Evolutionary conservation across 2,329 filamentous ascomycete species (phyloP).

Genomic region (Biscogniauxia sp.): DNA sequence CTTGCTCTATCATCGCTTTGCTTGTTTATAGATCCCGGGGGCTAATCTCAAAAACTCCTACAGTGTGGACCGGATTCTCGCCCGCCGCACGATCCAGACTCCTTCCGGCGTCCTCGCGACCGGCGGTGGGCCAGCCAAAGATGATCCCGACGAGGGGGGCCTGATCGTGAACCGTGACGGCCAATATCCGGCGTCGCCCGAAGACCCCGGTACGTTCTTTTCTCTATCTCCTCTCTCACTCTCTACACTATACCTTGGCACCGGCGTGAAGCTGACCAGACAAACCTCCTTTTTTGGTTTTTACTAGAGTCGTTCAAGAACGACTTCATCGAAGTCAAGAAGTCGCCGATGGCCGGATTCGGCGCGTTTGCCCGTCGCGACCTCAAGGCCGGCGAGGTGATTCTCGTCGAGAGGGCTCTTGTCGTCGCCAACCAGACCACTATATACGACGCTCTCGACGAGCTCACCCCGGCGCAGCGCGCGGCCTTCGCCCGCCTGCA

Average conservation of each 20-base stretch:
- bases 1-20: no score
- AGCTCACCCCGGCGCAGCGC: slow-evolving; percentile 32
- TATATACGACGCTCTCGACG: slow-evolving; percentile 36
- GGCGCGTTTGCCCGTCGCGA: slow-evolving; percentile 45
- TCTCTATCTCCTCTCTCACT: not conserved
- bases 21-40: not conserved
- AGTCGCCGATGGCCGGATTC: slow-evolving; percentile 42
- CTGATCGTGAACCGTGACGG: not conserved
- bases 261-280: no score
- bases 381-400: slow-evolving; percentile 37
- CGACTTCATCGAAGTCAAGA: slow-evolving; percentile 38
- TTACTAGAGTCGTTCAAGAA: slow-evolving; percentile 32
- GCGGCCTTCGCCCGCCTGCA: slow-evolving; percentile 39
- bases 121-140: not conserved
- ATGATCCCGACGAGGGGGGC: not conserved
- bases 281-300: no score
- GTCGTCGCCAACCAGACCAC: slow-evolving; percentile 31
- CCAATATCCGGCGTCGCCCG: not conserved
- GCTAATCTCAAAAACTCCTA: not conserved
- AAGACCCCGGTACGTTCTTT: not conserved
- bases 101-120: no score
- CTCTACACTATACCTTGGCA: no score
- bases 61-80: not conserved
- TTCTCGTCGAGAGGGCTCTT: slow-evolving; percentile 46
- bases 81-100: not conserved